These are phyloP conservation scores for Corylus avellana DNA, from an alignment of 306 rosid genomes.

Conservation along the genomic window DNA sequence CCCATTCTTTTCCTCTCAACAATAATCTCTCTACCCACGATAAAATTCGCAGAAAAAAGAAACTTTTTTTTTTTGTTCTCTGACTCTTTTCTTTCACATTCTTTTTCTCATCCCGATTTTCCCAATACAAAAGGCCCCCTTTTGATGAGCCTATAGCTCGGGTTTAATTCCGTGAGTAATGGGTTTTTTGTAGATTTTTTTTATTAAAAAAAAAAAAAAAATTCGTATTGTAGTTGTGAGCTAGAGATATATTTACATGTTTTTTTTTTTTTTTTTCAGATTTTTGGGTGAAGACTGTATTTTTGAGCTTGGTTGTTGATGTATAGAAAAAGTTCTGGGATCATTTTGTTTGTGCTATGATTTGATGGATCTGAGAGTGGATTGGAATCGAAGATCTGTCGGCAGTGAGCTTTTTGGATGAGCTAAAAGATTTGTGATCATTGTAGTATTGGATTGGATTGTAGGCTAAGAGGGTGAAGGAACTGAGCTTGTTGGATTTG, in stretches of 20 bases:
- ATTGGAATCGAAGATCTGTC: conserved; percentile 27
- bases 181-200: conserved; percentile 28
- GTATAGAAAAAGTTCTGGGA: conserved; percentile 30
- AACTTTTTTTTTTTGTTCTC: background rate
- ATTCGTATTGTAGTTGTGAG: conserved; percentile 7
- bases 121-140: conserved; percentile 24
- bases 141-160: conserved; percentile 28
- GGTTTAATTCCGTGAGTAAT: conserved; percentile 31
- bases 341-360: conserved; percentile 32
- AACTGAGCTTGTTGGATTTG: conserved; percentile 27
- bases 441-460: conserved; percentile 36
- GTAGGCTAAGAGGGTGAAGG: conserved; percentile 34
- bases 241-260: conserved; percentile 19
- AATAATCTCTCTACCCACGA: conserved; percentile 12
- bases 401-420: conserved; percentile 30
- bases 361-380: conserved; percentile 61
- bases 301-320: conserved; percentile 27
- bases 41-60: conserved; percentile 8
- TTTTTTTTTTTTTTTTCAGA: background rate
- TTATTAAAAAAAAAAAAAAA: background rate
- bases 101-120: background rate
- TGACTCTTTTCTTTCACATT: background rate
- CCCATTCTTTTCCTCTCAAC: conserved; percentile 25
- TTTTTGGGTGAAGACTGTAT: conserved; percentile 5
- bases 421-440: conserved; percentile 17